Evolutionary conservation across 306 rosid genomes (phyloP).

Genomic region (Canavalia ensiformis): DNA sequence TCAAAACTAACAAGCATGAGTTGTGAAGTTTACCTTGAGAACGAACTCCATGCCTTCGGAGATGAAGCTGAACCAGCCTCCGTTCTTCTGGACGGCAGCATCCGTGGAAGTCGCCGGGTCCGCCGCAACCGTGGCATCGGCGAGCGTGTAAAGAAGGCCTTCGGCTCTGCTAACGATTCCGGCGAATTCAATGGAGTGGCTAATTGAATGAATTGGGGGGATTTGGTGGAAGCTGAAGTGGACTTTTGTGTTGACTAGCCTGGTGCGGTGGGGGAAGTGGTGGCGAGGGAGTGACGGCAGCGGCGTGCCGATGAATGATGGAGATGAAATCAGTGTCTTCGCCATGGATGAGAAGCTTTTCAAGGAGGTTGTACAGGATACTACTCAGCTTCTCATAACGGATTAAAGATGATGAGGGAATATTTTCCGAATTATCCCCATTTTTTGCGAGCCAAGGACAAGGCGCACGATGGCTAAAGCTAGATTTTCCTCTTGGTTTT

Average conservation of each 20-base stretch:
- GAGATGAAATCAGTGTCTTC: slow-evolving; percentile 74
- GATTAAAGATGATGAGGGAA: slow-evolving; percentile 38
- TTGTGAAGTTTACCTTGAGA: slow-evolving; percentile 70
- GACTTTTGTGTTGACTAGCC: slow-evolving; percentile 68
- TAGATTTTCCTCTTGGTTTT: slow-evolving; percentile 34
- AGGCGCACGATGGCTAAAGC: slow-evolving; percentile 10
- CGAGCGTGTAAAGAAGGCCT: slow-evolving; percentile 86
- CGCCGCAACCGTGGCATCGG: slow-evolving; percentile 80
- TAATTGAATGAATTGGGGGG: slow-evolving; percentile 70
- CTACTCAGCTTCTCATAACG: slow-evolving; percentile 67
- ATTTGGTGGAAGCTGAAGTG: slow-evolving; percentile 82
- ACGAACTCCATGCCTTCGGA: slow-evolving; percentile 91
- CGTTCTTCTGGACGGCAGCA: slow-evolving; percentile 72
- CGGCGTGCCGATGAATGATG: slow-evolving; percentile 73
- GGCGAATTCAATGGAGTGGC: slow-evolving; percentile 57
- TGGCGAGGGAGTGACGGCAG: slow-evolving; percentile 72
- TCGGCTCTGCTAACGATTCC: slow-evolving; percentile 66
- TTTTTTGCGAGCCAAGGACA: slow-evolving; percentile 35
- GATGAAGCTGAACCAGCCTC: slow-evolving; percentile 96
- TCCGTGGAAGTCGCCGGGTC: slow-evolving; percentile 63
- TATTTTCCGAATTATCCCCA: slow-evolving; percentile 55
- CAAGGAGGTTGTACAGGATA: slow-evolving; percentile 3
- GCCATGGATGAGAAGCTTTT: slow-evolving; percentile 80
- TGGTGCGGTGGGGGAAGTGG: slow-evolving; percentile 61
- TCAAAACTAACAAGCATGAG: not conserved